phyloP scores from a whole-genome alignment of 495 filamentous ascomycete species.

The Penicillium manginii region DNA sequence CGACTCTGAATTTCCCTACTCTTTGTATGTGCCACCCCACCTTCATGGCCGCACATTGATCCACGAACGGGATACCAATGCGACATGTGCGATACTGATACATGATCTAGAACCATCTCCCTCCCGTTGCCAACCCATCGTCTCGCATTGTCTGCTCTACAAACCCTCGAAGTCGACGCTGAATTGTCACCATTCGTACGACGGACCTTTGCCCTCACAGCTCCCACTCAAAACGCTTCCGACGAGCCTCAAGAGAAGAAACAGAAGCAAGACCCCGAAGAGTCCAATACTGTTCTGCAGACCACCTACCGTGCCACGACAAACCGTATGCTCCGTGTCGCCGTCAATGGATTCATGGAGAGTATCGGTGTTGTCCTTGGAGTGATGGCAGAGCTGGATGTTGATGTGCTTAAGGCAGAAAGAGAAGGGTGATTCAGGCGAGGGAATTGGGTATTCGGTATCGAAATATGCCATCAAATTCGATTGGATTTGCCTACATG shows the following conservation, averaged over 20 bases:
- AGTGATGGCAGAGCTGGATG: slow-evolving; percentile 87
- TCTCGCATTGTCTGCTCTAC: slow-evolving; percentile 76
- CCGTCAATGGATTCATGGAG: slow-evolving; percentile 98
- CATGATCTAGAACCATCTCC: slow-evolving; percentile 64
- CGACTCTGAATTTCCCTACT: slow-evolving; percentile 68
- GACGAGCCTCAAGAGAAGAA: slow-evolving; percentile 32
- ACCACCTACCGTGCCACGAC: slow-evolving; percentile 87
- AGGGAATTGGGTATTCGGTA: not conserved
- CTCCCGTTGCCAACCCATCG: slow-evolving; percentile 83
- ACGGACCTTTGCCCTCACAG: slow-evolving; percentile 65
- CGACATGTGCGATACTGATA: slow-evolving; percentile 2
- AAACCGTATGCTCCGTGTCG: slow-evolving; percentile 93
- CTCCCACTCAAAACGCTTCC: slow-evolving; percentile 26
- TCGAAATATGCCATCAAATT: not conserved
- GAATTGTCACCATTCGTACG: slow-evolving; percentile 85
- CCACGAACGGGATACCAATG: not conserved
- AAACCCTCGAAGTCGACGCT: slow-evolving; percentile 79
- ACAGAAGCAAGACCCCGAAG: slow-evolving; percentile 37
- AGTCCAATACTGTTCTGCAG: slow-evolving; percentile 61
- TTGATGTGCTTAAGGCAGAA: slow-evolving; percentile 67
- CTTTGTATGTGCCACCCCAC: slow-evolving; percentile 56
- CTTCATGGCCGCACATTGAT: not conserved
- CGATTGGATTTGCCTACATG: not conserved
- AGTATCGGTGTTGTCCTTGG: slow-evolving; percentile 80
- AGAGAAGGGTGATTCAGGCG: slow-evolving; percentile 28